Evolutionary conservation across 169 alveolate genomes (phyloP), one percentile per base, ranked within the genome.

Genomic region (Pseudocohnilembus persalinus): DNA sequence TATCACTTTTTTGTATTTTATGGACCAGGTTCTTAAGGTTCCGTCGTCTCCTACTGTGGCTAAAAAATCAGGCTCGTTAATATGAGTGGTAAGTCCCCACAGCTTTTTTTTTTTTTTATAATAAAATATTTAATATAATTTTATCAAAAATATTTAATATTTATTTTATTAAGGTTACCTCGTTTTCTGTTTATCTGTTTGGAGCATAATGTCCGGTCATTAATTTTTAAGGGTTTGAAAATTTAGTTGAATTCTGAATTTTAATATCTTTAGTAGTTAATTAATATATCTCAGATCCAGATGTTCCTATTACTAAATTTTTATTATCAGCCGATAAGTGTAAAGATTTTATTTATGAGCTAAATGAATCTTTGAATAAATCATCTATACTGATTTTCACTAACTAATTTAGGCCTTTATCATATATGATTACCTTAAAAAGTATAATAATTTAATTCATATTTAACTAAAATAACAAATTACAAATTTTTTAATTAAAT

Each of bases 21-120:
- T 73, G 1, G 88, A 89, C 93, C 93, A 93, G 0, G 88, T 79
- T 81, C 95, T 84, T 74, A 93, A 31, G 32, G 95, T 93, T 0
- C 90, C 92, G 85, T 93, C 96, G 84, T 93, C 95, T 49, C 91
- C 83, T 29, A 83, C 85, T 28, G 93, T 90, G 24, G 81, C 87
- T 78, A 86, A 88, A 1, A 63, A 34, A 74, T 82, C 86, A n/a
- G 81, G 78, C 25, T 77, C 85, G 20, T 76, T 35, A 28, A 91
- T 91, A 73, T 78, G 33, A 16, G 88, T 78, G n/a, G 91, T 49
- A 32, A 93, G 32, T 20, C 95, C 96, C 96, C 96, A 91, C 1
- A 49, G 68, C 68, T 49, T 11, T 11, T 11, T n/a, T n/a, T n/a
- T n/a, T n/a, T n/a, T n/a, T n/a, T n/a, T 49, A 49, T 11, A 11